These are phyloP conservation scores for Talaromyces sp. DNA, from an alignment of 2,329 filamentous ascomycete genomes.

Conservation along the genomic window DNA sequence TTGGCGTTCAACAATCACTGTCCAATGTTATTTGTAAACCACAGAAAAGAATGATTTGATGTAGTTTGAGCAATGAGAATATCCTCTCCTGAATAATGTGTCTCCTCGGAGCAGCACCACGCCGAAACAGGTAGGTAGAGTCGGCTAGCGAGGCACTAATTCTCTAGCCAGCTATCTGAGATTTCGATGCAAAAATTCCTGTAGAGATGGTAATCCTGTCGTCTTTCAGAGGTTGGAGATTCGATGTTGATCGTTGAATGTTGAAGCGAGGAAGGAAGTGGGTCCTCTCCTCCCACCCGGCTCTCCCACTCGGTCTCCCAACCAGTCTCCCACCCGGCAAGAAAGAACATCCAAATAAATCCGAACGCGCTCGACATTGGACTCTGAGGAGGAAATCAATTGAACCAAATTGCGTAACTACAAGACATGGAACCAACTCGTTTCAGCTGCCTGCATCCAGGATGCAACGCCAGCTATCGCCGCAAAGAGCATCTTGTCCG, in stretches of 20 bases:
- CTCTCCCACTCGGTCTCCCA: neutral
- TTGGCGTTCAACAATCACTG: neutral
- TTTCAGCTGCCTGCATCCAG: slow-evolving; percentile 15
- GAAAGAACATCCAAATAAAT: neutral
- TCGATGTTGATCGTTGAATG: neutral
- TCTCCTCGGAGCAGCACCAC: too few species aligned
- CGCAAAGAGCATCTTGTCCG: slow-evolving; percentile 21
- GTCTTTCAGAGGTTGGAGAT: neutral
- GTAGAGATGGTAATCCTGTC: neutral
- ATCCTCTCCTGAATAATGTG: neutral
- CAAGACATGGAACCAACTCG: neutral
- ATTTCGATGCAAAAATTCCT: too few species aligned
- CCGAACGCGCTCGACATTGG: neutral
- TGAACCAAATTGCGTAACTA: neutral
- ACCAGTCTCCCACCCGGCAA: neutral
- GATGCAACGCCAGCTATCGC: slow-evolving; percentile 16
- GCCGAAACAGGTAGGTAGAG: too few species aligned
- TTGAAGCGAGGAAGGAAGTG: neutral
- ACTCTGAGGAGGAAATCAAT: neutral
- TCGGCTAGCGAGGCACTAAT: too few species aligned
- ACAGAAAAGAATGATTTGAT: neutral
- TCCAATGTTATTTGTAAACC: neutral
- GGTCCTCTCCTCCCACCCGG: neutral
- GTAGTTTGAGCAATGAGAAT: neutral
- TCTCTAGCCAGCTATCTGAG: too few species aligned